phyloP scores from a whole-genome alignment of 1,284 basidiomycete species.

The Ceratorhiza oryzae-sativae region DNA sequence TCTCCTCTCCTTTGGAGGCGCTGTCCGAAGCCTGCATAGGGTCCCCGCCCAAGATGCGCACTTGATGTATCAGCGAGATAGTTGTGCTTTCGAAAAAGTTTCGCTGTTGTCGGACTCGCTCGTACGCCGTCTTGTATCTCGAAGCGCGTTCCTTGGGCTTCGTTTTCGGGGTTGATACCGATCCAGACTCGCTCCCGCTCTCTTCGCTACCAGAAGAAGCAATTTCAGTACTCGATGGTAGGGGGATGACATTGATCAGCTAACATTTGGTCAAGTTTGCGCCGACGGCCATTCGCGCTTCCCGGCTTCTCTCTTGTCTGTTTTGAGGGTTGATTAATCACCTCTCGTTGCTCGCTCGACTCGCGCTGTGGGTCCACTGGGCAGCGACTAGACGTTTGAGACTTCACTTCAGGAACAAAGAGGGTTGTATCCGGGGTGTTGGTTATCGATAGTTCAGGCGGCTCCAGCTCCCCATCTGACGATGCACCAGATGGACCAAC shows the following conservation, averaged over 20 bases:
- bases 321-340: not conserved
- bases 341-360: constrained; percentile 4
- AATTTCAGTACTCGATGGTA: not conserved
- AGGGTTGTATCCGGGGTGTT: too few species aligned
- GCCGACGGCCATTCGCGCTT: constrained; percentile 1
- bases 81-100: constrained; percentile 10
- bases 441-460: too few species aligned
- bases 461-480: too few species aligned
- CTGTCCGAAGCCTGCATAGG: constrained; percentile 13
- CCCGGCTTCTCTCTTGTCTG: not conserved
- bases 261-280: constrained; percentile 22
- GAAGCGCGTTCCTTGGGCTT: not conserved
- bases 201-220: not conserved
- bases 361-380: constrained; percentile 13
- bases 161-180: not conserved
- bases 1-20: constrained; percentile 14
- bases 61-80: constrained; percentile 14
- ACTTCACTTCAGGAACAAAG: too few species aligned
- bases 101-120: constrained; percentile 15
- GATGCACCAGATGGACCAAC: too few species aligned
- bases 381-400: too few species aligned
- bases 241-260: not conserved
- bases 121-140: constrained; percentile 28
- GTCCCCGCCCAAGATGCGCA: constrained; percentile 24
- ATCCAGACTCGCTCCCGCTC: not conserved